Percentiles rank a stretch among this genome's conserved stretches.
phyloP scores from a whole-genome alignment of 2,329 filamentous ascomycete genomes.

The Emericellopsis cladophorae region DNA sequence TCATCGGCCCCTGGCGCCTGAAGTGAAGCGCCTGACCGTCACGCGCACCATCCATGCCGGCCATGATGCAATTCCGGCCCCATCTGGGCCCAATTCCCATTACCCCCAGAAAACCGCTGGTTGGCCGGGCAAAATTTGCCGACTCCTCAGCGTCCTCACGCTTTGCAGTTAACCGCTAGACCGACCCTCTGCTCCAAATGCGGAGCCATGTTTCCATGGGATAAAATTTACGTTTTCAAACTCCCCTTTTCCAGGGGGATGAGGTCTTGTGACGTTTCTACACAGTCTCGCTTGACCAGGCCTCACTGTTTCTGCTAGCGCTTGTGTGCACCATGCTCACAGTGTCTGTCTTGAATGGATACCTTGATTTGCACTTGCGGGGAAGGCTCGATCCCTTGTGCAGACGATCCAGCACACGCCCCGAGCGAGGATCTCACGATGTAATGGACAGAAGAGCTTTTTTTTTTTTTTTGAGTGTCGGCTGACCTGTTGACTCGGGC shows the following conservation, averaged over 20 bases:
- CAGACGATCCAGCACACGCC: not conserved
- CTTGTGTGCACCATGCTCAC: not conserved
- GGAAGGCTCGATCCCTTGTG: not conserved
- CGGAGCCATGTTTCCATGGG: conserved; percentile 3
- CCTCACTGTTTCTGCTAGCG: not conserved
- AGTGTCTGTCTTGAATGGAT: not conserved
- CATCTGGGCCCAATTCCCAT: conserved; percentile 3
- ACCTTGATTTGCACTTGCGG: not conserved
- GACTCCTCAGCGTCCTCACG: not conserved
- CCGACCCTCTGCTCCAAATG: not conserved
- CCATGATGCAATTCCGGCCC: conserved; percentile 1
- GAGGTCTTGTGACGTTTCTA: conserved; percentile 2
- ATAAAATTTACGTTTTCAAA: conserved; percentile 5
- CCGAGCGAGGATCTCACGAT: too few relatives aligned
- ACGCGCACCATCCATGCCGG: not conserved
- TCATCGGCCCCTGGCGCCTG: too few relatives aligned
- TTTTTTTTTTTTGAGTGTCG: too few relatives aligned
- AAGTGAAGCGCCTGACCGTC: not conserved
- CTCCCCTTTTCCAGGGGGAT: not conserved
- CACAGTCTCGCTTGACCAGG: not conserved
- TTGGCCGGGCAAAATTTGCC: conserved; percentile 1
- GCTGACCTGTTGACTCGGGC: too few relatives aligned
- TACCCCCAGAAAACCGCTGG: conserved; percentile 4
- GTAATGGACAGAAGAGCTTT: too few relatives aligned
- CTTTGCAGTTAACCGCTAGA: too few relatives aligned